phyloP scores from a whole-genome alignment of 768 basidiomycete species.

The Podaxis pistillaris region DNA sequence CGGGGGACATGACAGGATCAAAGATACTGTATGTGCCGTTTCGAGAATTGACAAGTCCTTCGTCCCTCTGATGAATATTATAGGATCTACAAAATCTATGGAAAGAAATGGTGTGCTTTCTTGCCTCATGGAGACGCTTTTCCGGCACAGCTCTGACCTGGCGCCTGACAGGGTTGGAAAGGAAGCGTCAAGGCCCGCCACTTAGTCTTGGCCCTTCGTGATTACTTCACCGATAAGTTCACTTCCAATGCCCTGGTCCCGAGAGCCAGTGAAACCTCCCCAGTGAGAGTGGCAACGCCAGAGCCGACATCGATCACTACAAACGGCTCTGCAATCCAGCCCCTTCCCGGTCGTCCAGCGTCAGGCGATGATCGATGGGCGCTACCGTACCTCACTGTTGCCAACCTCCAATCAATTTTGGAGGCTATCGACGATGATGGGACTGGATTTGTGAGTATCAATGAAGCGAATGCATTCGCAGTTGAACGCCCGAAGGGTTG shows the following conservation, averaged over 20 bases:
- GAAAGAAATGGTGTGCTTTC: constrained; percentile 12
- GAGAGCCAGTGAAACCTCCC: background rate
- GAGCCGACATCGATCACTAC: background rate
- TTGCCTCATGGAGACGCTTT: too few relatives aligned
- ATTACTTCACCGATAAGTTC: constrained; percentile 31
- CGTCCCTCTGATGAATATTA: too few relatives aligned
- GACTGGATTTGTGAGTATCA: constrained; percentile 34
- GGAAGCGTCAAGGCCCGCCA: constrained; percentile 51
- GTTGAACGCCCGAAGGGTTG: constrained; percentile 26
- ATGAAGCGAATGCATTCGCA: constrained; percentile 34
- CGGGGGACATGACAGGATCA: constrained; percentile 42
- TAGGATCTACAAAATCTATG: constrained; percentile 14
- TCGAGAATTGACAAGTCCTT: background rate
- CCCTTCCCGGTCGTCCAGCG: background rate
- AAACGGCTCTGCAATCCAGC: background rate
- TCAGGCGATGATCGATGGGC: constrained; percentile 28
- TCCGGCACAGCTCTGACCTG: too few relatives aligned
- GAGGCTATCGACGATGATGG: constrained; percentile 42
- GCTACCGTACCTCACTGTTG: constrained; percentile 30
- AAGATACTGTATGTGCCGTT: constrained; percentile 31
- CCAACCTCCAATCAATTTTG: constrained; percentile 29
- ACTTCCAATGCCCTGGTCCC: background rate
- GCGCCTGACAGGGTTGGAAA: constrained; percentile 40
- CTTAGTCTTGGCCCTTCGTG: constrained; percentile 44
- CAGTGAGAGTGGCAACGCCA: background rate